A percentile compares a stretch with the other conserved stretches of the same genome.
These are phyloP conservation scores for Coemansia sp. DNA, from an alignment of 192 early-diverging fungal genomes.

Conservation along the genomic window DNA sequence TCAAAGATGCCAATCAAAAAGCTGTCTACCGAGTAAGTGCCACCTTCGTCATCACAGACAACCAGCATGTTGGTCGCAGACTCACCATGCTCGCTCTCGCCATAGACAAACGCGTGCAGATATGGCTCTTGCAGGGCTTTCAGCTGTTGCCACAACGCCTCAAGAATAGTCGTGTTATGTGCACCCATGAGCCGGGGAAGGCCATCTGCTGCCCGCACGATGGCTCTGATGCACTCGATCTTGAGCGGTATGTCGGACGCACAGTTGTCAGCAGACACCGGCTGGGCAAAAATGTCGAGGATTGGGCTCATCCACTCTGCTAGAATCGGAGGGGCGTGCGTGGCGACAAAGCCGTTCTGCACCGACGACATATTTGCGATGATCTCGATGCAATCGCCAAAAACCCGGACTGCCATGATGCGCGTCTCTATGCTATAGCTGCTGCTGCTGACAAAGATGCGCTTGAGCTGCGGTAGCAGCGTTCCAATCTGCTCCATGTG, in stretches of 20 bases:
- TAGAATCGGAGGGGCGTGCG: constrained; percentile 73
- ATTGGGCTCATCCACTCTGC: constrained; percentile 77
- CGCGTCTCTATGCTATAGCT: constrained; percentile 53
- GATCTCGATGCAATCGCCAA: constrained; percentile 83
- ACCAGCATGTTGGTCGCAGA: constrained; percentile 36
- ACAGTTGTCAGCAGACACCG: constrained; percentile 21
- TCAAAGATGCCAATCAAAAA: constrained; percentile 46
- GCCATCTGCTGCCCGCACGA: constrained; percentile 31
- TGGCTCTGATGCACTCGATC: constrained; percentile 38
- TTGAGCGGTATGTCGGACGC: constrained; percentile 42
- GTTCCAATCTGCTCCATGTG: constrained; percentile 81
- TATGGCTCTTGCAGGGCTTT: constrained; percentile 34
- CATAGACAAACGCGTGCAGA: constrained; percentile 46
- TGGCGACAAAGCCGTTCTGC: constrained; percentile 66
- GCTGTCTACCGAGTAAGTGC: constrained; percentile 23
- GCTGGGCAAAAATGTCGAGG: constrained; percentile 60
- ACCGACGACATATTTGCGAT: constrained; percentile 75
- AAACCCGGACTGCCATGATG: constrained; percentile 75
- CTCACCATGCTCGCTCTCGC: constrained; percentile 36
- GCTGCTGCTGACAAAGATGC: constrained; percentile 63
- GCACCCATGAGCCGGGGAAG: constrained; percentile 30
- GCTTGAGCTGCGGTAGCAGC: constrained; percentile 78
- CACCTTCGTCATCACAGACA: constrained; percentile 37
- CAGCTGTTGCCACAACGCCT: constrained; percentile 43
- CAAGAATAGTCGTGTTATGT: constrained; percentile 23